A percentile compares a stretch with the other conserved stretches of the same genome.
Evolutionary conservation across 2,329 filamentous ascomycete genomes (phyloP).

Genomic region (Scortechinia acanthostroma): DNA sequence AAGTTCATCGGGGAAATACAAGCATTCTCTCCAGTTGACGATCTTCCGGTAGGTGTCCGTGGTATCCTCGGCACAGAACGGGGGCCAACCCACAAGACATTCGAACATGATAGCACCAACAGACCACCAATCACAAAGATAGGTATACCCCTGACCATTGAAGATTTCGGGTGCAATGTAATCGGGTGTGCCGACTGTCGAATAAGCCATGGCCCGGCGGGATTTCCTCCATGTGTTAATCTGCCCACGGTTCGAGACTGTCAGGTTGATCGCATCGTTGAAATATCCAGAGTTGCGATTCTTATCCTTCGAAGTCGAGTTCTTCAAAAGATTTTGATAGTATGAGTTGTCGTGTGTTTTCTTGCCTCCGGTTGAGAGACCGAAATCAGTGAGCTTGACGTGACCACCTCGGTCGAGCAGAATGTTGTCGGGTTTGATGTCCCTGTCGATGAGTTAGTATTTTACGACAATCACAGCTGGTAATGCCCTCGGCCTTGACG

Average conservation of each 20-base stretch:
- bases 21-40: constrained; percentile 68
- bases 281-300: constrained; percentile 71
- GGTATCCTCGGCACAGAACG: constrained; percentile 72
- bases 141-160: constrained; percentile 70
- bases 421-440: constrained; percentile 80
- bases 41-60: constrained; percentile 77
- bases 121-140: constrained; percentile 78
- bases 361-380: constrained; percentile 73
- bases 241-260: constrained; percentile 70
- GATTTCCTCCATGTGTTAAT: constrained; percentile 80
- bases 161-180: constrained; percentile 80
- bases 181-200: constrained; percentile 72
- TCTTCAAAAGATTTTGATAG: constrained; percentile 67
- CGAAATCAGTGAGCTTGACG: constrained; percentile 77
- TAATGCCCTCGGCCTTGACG: too few relatives aligned
- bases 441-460: constrained; percentile 25
- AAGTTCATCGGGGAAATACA: constrained; percentile 72
- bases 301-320: constrained; percentile 35
- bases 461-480: constrained; percentile 1
- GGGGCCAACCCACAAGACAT: constrained; percentile 75
- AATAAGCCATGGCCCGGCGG: constrained; percentile 73
- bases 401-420: constrained; percentile 70
- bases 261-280: constrained; percentile 67
- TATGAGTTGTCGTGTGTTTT: constrained; percentile 73
- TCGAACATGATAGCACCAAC: constrained; percentile 82